phyloP scores from a whole-genome alignment of 1,284 basidiomycete genomes.

The Tetrapyrgos nigripes region DNA sequence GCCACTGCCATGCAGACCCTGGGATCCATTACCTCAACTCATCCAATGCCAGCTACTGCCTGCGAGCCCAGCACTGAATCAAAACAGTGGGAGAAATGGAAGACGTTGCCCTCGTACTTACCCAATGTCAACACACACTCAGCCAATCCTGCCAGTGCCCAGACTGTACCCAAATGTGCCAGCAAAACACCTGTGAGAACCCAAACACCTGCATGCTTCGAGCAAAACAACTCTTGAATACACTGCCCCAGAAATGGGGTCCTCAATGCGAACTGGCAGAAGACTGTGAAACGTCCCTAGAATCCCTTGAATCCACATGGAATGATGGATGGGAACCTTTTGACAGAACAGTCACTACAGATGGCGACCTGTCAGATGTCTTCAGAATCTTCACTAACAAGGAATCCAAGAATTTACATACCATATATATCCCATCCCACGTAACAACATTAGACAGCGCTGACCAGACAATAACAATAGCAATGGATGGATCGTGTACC shows the following conservation, averaged over 20 bases:
- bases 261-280: slow-evolving; percentile 5
- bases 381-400: slow-evolving; percentile 24
- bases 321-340: slow-evolving; percentile 12
- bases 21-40: background rate
- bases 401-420: background rate
- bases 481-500: slow-evolving; percentile 29
- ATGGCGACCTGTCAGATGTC: slow-evolving; percentile 12
- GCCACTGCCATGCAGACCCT: slow-evolving; percentile 16
- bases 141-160: slow-evolving; percentile 8
- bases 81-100: background rate
- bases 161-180: background rate
- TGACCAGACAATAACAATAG: slow-evolving; percentile 8
- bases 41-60: slow-evolving; percentile 3
- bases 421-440: background rate
- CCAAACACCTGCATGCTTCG: slow-evolving; percentile 10
- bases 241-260: slow-evolving; percentile 17
- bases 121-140: background rate
- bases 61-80: background rate
- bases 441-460: background rate
- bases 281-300: slow-evolving; percentile 3
- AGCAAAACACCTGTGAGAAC: slow-evolving; percentile 6
- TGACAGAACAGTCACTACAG: slow-evolving; percentile 8
- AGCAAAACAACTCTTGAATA: slow-evolving; percentile 10
- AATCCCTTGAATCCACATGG: too few species aligned
- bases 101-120: background rate